Evolutionary conservation across 306 rosid species (phyloP), one percentile per base, ranked within the genome.

Genomic region (Vigna trinervia): DNA sequence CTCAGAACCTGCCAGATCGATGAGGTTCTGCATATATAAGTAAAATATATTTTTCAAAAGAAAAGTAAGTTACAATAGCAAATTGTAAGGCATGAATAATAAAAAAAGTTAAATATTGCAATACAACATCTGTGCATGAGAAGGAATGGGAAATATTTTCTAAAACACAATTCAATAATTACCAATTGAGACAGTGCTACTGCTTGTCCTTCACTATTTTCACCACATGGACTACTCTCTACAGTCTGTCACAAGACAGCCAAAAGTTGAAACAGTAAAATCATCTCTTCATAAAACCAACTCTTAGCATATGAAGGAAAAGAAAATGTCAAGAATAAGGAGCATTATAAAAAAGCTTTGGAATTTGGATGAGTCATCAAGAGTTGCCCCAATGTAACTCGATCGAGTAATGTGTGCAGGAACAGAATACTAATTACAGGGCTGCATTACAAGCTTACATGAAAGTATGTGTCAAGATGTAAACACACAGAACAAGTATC

Each of bases 1-100:
- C 87, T 95, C 99, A 59, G 99, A 95, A 87, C 99, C 99, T 85
- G 99, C 99, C 88, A 96, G 97, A 93, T 96, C 99, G 85, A 96
- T 93, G 89, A 96, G 97, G 88, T 96, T 91, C 99, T 96, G 98
- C 97, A 87, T 54, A 83, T 87, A 86, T 79, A 92, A 86, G 90
- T 82, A 80, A 86, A 82, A 82, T 73, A 67, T 80, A 67, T 59
- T 22, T 30, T 32, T 30, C 2, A 73, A 85, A 61, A 80, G 15
- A 85, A 34, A 78, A 73, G 80, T 46, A 81, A 81, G 59, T 78
- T 61, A 63, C 74, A 71, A 20, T 30, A 65, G 63, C 69, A 70
- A 80, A 72, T 13, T 61, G 45, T 39, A 36, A 76, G 65, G 30
- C 78, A 80, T 17, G 20, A 59, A 81, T 53, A 63, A 59, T 51